Evolutionary conservation across 2,329 filamentous ascomycete genomes (phyloP), one percentile per base, ranked within the genome.

Genomic region (Exophiala mesophila): DNA sequence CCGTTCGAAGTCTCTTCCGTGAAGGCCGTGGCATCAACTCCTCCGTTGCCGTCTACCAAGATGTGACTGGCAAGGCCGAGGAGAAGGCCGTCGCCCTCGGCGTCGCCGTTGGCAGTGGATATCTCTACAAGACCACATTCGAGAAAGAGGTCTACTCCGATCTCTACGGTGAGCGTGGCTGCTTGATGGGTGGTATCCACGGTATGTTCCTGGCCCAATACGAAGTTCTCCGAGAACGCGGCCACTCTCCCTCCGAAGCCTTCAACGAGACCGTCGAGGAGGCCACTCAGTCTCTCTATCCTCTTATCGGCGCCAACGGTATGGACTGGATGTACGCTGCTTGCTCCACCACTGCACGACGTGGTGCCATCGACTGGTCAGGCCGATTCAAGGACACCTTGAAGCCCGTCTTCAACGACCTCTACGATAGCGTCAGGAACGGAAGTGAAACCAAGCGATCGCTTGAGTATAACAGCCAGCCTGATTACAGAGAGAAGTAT

Each of bases 301-400:
- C 92, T 55, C 79, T 98, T 65, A 98, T 98, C 64, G 92, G 90
- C 65, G 81, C 80, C 72, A 85, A 97, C 74, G 92, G 92, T 65
- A 97, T 98, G 92, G 92, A 98, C 78, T 98, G 94, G 88, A 98
- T 98, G 92, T 98, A 94, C 77, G 89, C 90, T 68, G 92, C 92
- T 58, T 98, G 92, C 85, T 97, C 90, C 54, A 98, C 92, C 66
- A 98, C 92, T 46, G 92, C 92, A 64, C 88, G 92, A 65, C 89
- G 92, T 66, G 92, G 92, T 72, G 92, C 92, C 73, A 94, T 98
- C 67, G 92, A 98, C 80, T 98, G 92, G 92, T 90, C 84, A 67
- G 83, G 83, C 70, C 79, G 78, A 67, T 98, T 98, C 88, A 96
- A 96, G 85, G 85, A 90, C 59, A 88, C 85, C 65, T 80, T 98